Evolutionary conservation across 305 asterid species (phyloP), one percentile per base, ranked within the genome.

Genomic region (Fraxinus dipetala): DNA sequence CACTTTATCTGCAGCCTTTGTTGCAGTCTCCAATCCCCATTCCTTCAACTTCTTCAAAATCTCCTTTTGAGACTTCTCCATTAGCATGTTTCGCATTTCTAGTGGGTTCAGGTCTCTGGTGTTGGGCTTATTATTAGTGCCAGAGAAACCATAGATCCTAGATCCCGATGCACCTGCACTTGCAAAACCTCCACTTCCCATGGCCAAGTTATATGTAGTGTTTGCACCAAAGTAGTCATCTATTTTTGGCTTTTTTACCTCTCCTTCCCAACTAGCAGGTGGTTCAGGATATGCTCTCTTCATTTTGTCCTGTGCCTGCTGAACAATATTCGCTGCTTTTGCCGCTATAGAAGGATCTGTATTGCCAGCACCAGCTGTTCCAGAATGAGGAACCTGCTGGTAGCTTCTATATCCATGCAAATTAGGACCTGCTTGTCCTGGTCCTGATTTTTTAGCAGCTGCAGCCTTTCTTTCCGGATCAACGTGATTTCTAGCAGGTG

Each of bases 271-370:
- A 6, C 86, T 85, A 32, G 90, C 45, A 83, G 86, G 88, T 22
- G 90, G 85, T 76, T 90, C 96, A 79, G 82, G 76, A 48, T 77
- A 82, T 51, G 84, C 81, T 81, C 97, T 92, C 89, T 92, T 93
- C 89, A 89, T 45, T 86, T 78, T 90, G 80, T 89, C 89, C 67
- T 91, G 93, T 56, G 93, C 93, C 86, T 87, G 93, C 81, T 89
- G 93, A 81, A 93, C 91, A 74, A 91, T 91, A 75, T 74, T 87
- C 11, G 97, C 92, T 30, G 96, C 94, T 88, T 93, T 91, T 76
- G 86, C 91, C 2, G 90, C 87, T 81, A 90, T 83, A 34, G 92
- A 88, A 84, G 92, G 91, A 85, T 93, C 92, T 1, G 76, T 79
- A 80, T 78, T 84, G 77, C 85, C 86, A 82, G 73, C 84, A 84